These are phyloP conservation scores for Coniochaeta sp. DNA, from an alignment of 2,329 filamentous ascomycete species.

Conservation along the genomic window DNA sequence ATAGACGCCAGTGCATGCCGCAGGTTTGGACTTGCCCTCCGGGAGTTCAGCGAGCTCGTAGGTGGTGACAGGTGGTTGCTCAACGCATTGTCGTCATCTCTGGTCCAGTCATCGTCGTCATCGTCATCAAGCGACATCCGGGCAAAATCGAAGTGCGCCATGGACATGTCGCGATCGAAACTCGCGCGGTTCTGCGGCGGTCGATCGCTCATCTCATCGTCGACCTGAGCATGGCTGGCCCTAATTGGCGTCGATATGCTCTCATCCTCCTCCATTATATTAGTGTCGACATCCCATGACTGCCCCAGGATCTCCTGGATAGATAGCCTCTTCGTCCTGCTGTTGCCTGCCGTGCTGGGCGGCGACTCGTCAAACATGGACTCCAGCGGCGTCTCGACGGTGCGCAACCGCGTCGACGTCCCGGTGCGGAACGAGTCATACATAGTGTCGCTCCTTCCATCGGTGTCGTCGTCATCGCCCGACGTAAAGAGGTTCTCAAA, in stretches of 20 bases:
- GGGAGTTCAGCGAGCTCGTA: conserved; percentile 45
- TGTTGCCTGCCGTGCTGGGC: conserved; percentile 42
- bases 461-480: conserved; percentile 70
- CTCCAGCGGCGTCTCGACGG: conserved; percentile 65
- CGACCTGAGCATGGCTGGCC: conserved; percentile 18
- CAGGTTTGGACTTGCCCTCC: conserved; percentile 44
- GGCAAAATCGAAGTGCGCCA: conserved; percentile 29
- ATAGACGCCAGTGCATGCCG: conserved; percentile 47
- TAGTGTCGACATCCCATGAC: conserved; percentile 46
- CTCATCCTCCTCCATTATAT: conserved; percentile 59
- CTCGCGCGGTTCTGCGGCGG: neutral
- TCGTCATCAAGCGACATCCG: conserved; percentile 54
- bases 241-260: conserved; percentile 44
- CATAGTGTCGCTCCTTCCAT: conserved; percentile 69
- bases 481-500: conserved; percentile 59
- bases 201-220: neutral
- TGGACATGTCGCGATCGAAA: neutral
- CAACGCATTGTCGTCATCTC: conserved; percentile 46
- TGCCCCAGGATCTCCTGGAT: conserved; percentile 52
- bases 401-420: conserved; percentile 58
- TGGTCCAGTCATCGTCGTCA: conserved; percentile 57
- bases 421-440: conserved; percentile 71
- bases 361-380: conserved; percentile 78
- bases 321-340: conserved; percentile 47
- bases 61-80: conserved; percentile 54